phyloP scores from a whole-genome alignment of 345 rosid genomes.

The Psidium guajava region DNA sequence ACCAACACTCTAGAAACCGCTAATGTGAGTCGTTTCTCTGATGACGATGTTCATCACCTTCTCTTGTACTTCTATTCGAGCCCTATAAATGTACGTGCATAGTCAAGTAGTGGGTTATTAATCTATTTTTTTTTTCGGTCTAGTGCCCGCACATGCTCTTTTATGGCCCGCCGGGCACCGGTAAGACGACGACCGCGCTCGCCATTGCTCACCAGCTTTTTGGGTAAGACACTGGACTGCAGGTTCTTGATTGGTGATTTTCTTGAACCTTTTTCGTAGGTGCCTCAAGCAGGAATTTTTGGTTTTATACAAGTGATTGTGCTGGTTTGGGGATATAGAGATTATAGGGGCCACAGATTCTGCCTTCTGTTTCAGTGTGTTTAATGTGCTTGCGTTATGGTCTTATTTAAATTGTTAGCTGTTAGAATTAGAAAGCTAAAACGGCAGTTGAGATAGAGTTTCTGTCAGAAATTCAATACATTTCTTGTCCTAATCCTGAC shows the following conservation, averaged over 20 bases:
- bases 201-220: slow-evolving; percentile 92
- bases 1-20: slow-evolving; percentile 87
- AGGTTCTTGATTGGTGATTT: not conserved
- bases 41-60: not conserved
- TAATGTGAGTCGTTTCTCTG: slow-evolving; percentile 19
- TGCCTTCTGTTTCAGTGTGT: not conserved
- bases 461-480: not conserved
- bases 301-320: not conserved
- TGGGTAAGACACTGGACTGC: slow-evolving; percentile 32
- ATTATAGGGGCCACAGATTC: not conserved
- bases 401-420: not conserved
- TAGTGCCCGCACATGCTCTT: slow-evolving; percentile 98
- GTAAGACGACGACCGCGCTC: slow-evolving; percentile 92
- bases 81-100: not conserved
- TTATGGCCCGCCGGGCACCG: slow-evolving; percentile 96
- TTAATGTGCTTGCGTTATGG: not conserved
- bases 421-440: not conserved
- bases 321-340: not conserved
- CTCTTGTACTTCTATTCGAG: not conserved
- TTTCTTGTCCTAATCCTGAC: not conserved
- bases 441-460: not conserved
- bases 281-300: not conserved
- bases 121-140: not conserved
- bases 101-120: not conserved
- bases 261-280: not conserved